Evolutionary conservation across 768 basidiomycete genomes (phyloP).

Genomic region (Rubroboletus satanas): DNA sequence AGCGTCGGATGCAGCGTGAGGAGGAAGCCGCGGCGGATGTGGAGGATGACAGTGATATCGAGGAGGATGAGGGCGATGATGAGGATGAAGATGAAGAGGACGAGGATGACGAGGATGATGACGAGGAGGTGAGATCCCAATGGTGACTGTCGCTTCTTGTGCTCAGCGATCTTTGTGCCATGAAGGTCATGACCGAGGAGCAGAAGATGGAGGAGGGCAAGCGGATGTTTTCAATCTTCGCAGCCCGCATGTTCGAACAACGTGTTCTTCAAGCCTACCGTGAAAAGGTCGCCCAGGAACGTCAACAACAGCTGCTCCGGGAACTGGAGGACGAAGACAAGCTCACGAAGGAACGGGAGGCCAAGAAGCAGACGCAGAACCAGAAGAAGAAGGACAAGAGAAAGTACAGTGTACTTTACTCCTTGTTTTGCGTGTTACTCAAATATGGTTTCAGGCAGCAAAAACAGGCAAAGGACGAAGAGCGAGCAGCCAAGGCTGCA

Average conservation of each 20-base stretch:
- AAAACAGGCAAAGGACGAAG: conserved; percentile 90
- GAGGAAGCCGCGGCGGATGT: conserved; percentile 62
- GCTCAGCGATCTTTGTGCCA: conserved; percentile 11
- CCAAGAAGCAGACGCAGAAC: conserved; percentile 87
- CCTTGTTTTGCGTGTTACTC: conserved; percentile 1
- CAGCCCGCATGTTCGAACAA: conserved; percentile 99
- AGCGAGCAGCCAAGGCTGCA: conserved; percentile 76
- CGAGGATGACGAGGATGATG: conserved; percentile 48
- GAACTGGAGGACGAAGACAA: conserved; percentile 97
- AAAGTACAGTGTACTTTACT: conserved; percentile 50
- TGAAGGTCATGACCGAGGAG: conserved; percentile 82
- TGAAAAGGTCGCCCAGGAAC: conserved; percentile 94
- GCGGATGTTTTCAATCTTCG: conserved; percentile 99
- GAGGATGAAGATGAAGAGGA: conserved; percentile 67
- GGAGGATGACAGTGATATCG: conserved; percentile 59
- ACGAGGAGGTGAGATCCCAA: conserved; percentile 40
- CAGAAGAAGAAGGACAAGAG: conserved; percentile 99
- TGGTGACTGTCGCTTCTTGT: neutral
- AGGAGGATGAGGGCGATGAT: conserved; percentile 55
- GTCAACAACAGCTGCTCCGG: conserved; percentile 86
- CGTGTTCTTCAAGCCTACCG: conserved; percentile 95
- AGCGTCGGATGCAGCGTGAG: conserved; percentile 89
- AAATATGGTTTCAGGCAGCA: conserved; percentile 57
- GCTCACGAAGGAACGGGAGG: conserved; percentile 78
- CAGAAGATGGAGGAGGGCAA: conserved; percentile 99